Evolutionary conservation across 257 asterid genomes (phyloP).

Genomic region (Verbena officinalis): DNA sequence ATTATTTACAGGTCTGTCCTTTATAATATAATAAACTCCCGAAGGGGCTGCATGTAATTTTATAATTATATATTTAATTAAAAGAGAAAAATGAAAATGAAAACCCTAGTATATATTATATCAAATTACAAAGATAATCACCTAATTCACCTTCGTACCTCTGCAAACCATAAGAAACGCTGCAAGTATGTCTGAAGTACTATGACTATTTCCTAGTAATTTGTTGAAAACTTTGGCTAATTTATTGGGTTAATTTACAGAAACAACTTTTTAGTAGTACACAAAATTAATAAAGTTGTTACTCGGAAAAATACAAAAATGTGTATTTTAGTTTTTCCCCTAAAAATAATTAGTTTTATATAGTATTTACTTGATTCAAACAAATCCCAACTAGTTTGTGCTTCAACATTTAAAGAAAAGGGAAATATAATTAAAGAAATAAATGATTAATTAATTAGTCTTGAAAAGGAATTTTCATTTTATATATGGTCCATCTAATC

Average conservation of each 20-base stretch:
- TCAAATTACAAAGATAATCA: no score
- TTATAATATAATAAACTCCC: no score
- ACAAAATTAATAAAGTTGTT: background rate
- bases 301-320: background rate
- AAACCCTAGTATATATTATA: no score
- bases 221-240: background rate
- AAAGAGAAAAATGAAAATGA: no score
- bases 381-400: constrained; percentile 24
- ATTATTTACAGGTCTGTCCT: no score
- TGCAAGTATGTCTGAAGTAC: no score
- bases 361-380: background rate
- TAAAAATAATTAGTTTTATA: background rate
- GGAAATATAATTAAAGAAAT: background rate
- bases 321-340: background rate
- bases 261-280: background rate
- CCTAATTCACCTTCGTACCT: no score
- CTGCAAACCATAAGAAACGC: no score
- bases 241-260: background rate
- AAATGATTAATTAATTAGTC: background rate
- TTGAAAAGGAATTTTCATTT: background rate
- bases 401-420: constrained; percentile 28
- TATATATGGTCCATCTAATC: constrained; percentile 41
- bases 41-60: no score
- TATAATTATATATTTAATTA: no score
- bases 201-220: background rate